These are phyloP conservation scores for Epichloe bromicola DNA, from an alignment of 2,329 filamentous ascomycete genomes.

Conservation along the genomic window DNA sequence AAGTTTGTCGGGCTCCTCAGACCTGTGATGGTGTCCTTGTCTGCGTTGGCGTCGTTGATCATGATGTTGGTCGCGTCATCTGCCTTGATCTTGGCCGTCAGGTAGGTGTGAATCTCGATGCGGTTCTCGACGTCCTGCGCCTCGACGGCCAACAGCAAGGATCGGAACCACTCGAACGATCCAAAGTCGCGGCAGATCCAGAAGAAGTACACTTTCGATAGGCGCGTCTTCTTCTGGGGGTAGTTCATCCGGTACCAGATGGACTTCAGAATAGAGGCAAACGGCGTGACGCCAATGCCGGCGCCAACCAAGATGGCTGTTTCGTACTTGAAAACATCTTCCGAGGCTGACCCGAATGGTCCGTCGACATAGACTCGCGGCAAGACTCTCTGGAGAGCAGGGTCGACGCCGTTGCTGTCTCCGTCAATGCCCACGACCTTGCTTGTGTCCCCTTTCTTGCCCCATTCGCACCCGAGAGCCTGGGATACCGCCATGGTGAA, in stretches of 20 bases:
- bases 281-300: conserved; percentile 77
- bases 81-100: conserved; percentile 75
- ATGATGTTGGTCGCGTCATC: conserved; percentile 85
- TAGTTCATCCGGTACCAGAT: conserved; percentile 94
- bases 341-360: conserved; percentile 73
- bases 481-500: conserved; percentile 61
- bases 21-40: conserved; percentile 75
- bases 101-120: conserved; percentile 82
- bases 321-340: conserved; percentile 85
- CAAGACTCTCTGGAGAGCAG: conserved; percentile 57
- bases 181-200: conserved; percentile 85
- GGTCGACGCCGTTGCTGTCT: conserved; percentile 47
- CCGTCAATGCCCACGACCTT: conserved; percentile 57
- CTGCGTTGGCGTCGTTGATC: conserved; percentile 78
- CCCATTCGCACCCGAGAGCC: conserved; percentile 64
- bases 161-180: conserved; percentile 83
- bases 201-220: conserved; percentile 85
- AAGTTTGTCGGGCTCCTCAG: conserved; percentile 75
- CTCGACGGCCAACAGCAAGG: conserved; percentile 71
- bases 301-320: conserved; percentile 67
- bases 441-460: conserved; percentile 40
- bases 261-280: conserved; percentile 76
- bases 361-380: conserved; percentile 75
- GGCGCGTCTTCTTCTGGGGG: conserved; percentile 62
- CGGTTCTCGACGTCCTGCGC: conserved; percentile 71